Percentiles rank a stretch among this genome's conserved stretches.
phyloP scores from a whole-genome alignment of 805 yeast genomes.

The Saturnispora kantuleensis region DNA sequence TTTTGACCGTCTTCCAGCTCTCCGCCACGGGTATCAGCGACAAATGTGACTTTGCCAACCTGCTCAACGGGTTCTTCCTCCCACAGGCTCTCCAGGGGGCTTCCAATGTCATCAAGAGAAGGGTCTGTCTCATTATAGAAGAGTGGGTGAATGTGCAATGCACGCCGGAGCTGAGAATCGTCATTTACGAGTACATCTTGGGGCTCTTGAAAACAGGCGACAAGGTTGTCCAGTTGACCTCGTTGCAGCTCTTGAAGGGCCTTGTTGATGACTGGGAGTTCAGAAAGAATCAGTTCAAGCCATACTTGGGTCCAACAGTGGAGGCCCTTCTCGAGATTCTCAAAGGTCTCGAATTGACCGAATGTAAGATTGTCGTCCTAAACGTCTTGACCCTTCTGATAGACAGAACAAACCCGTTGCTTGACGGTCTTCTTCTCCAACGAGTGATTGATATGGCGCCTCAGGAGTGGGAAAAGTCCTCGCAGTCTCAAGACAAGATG shows the following conservation, averaged over 20 bases:
- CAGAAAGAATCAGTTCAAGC: slow-evolving; percentile 53
- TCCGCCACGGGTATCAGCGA: slow-evolving; percentile 59
- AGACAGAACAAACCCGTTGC: slow-evolving; percentile 54
- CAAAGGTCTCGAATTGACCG: slow-evolving; percentile 46
- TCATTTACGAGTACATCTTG: slow-evolving; percentile 49
- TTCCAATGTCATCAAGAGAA: slow-evolving; percentile 57
- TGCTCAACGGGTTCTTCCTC: slow-evolving; percentile 50
- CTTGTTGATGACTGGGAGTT: slow-evolving; percentile 85
- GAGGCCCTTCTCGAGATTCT: slow-evolving; percentile 40
- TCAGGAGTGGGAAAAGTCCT: slow-evolving; percentile 53
- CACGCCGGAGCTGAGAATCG: slow-evolving; percentile 44
- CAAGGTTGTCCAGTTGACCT: slow-evolving; percentile 69
- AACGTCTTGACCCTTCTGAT: slow-evolving; percentile 57
- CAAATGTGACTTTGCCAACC: slow-evolving; percentile 56
- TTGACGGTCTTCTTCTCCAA: slow-evolving; percentile 40
- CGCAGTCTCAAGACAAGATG: slow-evolving; percentile 34
- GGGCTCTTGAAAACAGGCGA: slow-evolving; percentile 44
- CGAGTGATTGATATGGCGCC: slow-evolving; percentile 54
- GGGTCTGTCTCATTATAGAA: slow-evolving; percentile 64
- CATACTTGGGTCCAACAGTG: slow-evolving; percentile 49
- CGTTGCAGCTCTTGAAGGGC: slow-evolving; percentile 57
- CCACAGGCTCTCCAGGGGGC: slow-evolving; percentile 49
- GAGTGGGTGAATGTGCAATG: slow-evolving; percentile 75
- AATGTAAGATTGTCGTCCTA: slow-evolving; percentile 65
- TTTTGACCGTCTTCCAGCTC: slow-evolving; percentile 73